A percentile compares a stretch with the other conserved stretches of the same genome.
Evolutionary conservation across 257 asterid species (phyloP).

Genomic region (Rehmannia glutinosa): DNA sequence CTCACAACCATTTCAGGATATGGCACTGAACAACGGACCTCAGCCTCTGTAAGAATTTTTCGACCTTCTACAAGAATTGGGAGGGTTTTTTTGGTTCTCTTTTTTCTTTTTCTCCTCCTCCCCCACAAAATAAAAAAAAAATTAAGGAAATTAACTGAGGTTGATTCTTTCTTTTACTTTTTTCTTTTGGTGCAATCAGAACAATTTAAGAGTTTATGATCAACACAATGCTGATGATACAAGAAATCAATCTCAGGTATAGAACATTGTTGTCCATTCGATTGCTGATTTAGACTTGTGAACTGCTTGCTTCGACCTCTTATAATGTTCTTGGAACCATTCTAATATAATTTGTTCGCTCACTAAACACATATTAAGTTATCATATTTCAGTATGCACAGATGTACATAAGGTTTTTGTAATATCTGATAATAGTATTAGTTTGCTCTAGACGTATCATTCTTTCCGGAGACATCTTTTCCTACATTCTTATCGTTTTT

Average conservation of each 20-base stretch:
- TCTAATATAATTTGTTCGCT: neutral
- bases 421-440: slow-evolving; percentile 5
- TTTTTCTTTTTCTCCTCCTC: no score
- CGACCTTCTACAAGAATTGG: neutral
- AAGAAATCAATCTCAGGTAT: slow-evolving; percentile 50
- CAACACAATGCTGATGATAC: slow-evolving; percentile 32
- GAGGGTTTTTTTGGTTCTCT: no score
- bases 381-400: neutral
- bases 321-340: neutral
- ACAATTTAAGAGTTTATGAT: slow-evolving; percentile 32
- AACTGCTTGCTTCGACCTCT: slow-evolving; percentile 15
- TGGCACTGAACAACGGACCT: slow-evolving; percentile 41
- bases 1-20: slow-evolving; percentile 48
- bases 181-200: slow-evolving; percentile 34
- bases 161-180: slow-evolving; percentile 8
- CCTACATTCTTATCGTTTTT: slow-evolving; percentile 9
- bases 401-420: neutral
- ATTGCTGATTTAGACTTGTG: neutral
- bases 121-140: no score
- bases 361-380: neutral
- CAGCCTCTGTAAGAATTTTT: slow-evolving; percentile 61
- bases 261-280: slow-evolving; percentile 10
- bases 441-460: neutral
- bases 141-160: no score
- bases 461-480: neutral